Conservation (phyloP, 2,329 filamentous ascomycete genomes). For the Coniochaeta hoffmannii region DNA sequence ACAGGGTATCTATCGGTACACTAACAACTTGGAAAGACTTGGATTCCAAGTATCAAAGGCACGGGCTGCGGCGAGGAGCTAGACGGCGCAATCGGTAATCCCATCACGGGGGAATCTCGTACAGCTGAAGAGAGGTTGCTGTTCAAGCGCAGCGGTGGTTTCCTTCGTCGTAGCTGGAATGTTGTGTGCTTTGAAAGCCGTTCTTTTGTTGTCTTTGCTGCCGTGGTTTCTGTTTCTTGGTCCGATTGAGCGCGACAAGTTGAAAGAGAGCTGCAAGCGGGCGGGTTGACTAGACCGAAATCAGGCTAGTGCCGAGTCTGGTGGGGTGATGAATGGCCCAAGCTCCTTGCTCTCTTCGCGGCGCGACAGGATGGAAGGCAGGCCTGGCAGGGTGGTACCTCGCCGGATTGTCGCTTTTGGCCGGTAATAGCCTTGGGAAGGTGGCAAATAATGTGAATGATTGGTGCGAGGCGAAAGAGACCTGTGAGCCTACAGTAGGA, state of each 20-base stretch:
- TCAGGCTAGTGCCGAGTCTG: neutral
- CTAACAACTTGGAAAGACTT: neutral
- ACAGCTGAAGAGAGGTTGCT: neutral
- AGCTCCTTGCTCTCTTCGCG: neutral
- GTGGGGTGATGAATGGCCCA: neutral
- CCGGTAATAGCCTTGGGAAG: no score
- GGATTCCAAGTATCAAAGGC: neutral
- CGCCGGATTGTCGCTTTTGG: no score
- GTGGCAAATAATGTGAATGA: no score
- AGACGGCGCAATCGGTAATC: constrained; percentile 1
- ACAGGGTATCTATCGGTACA: neutral
- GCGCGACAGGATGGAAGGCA: neutral
- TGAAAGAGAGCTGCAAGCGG: neutral
- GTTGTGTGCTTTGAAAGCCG: neutral
- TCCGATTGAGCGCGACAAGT: neutral
- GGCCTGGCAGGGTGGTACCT: no score
- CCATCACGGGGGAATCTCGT: neutral
- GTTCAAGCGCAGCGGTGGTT: neutral
- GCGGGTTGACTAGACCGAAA: neutral
- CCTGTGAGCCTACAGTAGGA: no score
- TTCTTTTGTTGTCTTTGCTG: neutral
- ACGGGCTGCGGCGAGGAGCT: neutral
- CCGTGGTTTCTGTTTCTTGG: neutral
- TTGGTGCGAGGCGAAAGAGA: no score
- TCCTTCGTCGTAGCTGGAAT: neutral